Conservation (phyloP, 257 asterid species). For the Mentha longifolia region DNA sequence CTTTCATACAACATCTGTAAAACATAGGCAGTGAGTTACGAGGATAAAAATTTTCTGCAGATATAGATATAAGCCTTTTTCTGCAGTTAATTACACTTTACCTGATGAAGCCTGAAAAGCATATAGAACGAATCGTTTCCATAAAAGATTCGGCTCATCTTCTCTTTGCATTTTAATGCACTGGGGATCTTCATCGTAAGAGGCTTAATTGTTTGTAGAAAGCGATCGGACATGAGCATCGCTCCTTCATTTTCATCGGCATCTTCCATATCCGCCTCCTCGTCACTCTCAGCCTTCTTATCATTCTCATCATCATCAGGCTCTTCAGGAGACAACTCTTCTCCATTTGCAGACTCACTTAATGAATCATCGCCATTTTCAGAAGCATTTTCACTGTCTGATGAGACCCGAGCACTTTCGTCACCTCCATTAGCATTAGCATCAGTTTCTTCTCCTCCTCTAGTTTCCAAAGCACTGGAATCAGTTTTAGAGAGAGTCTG, state of each 20-base stretch:
- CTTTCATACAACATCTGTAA: conserved; percentile 83
- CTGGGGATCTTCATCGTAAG: conserved; percentile 49
- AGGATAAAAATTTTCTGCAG: conserved; percentile 11
- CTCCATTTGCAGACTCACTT: conserved; percentile 80
- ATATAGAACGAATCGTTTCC: conserved; percentile 88
- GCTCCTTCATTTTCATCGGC: conserved; percentile 58
- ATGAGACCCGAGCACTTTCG: conserved; percentile 67
- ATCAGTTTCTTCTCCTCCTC: conserved; percentile 50
- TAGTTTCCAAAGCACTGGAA: conserved; percentile 38
- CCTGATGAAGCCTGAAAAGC: conserved; percentile 91
- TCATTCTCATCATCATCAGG: conserved; percentile 65
- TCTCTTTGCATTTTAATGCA: conserved; percentile 49
- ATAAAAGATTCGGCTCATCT: conserved; percentile 57
- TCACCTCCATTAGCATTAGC: conserved; percentile 59
- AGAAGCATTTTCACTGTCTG: conserved; percentile 78
- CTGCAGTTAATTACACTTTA: conserved; percentile 34
- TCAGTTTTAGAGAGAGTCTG: conserved; percentile 41
- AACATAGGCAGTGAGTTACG: conserved; percentile 32
- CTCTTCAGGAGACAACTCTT: conserved; percentile 68
- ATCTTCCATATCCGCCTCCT: conserved; percentile 65
- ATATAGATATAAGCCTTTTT: conserved; percentile 12
- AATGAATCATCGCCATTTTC: conserved; percentile 70
- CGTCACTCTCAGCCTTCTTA: conserved; percentile 79
- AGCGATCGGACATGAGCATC: conserved; percentile 47
- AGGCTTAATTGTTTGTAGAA: conserved; percentile 66